phyloP scores from a whole-genome alignment of 2,329 filamentous ascomycete species.

The Fusarium burgessii region DNA sequence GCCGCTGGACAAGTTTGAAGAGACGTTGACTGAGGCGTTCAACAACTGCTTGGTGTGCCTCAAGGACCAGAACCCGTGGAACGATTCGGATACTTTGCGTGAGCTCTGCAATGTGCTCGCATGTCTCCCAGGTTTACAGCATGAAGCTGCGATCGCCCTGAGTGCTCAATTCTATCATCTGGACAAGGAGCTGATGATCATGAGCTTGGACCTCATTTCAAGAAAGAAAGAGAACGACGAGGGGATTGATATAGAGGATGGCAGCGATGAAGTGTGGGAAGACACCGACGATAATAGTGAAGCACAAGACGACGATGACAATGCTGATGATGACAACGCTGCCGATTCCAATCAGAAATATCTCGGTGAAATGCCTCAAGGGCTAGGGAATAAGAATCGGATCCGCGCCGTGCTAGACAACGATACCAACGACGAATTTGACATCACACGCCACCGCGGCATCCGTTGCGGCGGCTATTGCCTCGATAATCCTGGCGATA shows the following conservation, averaged over 20 bases:
- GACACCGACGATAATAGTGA: neutral
- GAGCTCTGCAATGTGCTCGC: neutral
- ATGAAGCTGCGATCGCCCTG: neutral
- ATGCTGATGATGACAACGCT: too few species aligned
- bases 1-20: neutral
- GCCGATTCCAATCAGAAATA: neutral
- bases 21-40: neutral
- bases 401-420: neutral
- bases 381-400: neutral
- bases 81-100: neutral
- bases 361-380: neutral
- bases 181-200: neutral
- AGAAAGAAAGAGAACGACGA: neutral
- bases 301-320: neutral
- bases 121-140: neutral
- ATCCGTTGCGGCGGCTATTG: neutral
- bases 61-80: neutral
- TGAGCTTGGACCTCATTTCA: neutral
- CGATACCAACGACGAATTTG: neutral
- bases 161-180: neutral
- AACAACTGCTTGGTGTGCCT: neutral
- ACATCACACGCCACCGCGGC: neutral
- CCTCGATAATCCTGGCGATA: neutral
- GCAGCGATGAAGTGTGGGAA: neutral
- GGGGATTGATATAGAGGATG: neutral